Evolutionary conservation across 2,329 filamentous ascomycete genomes (phyloP), one percentile per base, ranked within the genome.

Genomic region (Penicillium polonicum): DNA sequence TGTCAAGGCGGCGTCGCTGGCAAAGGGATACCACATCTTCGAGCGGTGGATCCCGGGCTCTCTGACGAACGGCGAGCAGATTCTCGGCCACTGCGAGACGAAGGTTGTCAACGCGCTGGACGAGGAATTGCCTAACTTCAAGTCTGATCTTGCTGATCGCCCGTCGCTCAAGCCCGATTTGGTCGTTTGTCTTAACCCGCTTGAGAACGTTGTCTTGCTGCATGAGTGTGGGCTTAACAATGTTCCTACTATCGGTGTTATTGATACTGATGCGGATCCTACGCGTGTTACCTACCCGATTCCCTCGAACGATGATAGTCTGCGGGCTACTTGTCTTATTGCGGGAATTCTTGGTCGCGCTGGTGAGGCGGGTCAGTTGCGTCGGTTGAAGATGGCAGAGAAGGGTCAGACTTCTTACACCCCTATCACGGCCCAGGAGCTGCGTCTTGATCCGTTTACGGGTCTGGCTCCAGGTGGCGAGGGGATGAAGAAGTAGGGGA

Each of bases 261-360:
- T 97, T 65, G 94, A 99, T 75, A 97, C 94, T 1, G 90, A 99
- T 74, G 88, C 87, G 2, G 90, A 97, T 75, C 91, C 94, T 0
- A 91, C 91, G 0, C 93, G 90, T 85, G 92, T 97, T 50, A 97
- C 94, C 4, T 99, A 99, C 72, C 90, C 90, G 15, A 97, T 99
- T 66, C 94, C 94, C 2, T 91, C 91, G 50, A 99, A 99, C 74
- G 94, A 99, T 72, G 94, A 99, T 81, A 96, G 92, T 84, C 76
- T 96, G 65, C 88, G 94, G 60, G 88, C 88, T 63, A 84, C 92
- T 49, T 85, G 88, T 66, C 82, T 97, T 60, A 90, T 99, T 66
- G 89, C 88, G 4, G 92, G 92, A 52, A 88, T 94, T 1, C 82
- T 99, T 38, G 93, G 92, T 41, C 85, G 89, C 52, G 94, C 94